phyloP scores from a whole-genome alignment of 2,329 filamentous ascomycete species.

The Cladorrhinum sp. region DNA sequence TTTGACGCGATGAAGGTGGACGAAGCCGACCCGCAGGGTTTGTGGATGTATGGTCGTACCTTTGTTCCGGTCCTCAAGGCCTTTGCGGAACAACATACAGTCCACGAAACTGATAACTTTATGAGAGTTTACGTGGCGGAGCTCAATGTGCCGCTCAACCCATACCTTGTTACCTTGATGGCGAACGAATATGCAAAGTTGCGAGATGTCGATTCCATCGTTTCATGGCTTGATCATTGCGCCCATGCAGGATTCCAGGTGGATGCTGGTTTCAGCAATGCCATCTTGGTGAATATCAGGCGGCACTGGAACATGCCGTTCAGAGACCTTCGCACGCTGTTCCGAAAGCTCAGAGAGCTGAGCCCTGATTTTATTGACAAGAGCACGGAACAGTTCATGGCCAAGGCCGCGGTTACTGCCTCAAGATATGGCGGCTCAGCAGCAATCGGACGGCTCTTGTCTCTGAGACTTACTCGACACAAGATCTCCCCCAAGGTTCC shows the following conservation, averaged over 20 bases:
- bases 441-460: slow-evolving; percentile 26
- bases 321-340: slow-evolving; percentile 35
- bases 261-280: slow-evolving; percentile 38
- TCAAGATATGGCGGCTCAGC: slow-evolving; percentile 22
- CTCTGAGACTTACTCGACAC: slow-evolving; percentile 22
- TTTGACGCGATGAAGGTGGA: slow-evolving; percentile 33
- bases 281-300: slow-evolving; percentile 39
- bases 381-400: slow-evolving; percentile 40
- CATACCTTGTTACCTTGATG: slow-evolving; percentile 40
- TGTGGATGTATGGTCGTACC: slow-evolving; percentile 30
- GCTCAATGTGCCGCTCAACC: slow-evolving; percentile 36
- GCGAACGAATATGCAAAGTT: slow-evolving; percentile 42
- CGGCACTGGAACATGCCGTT: slow-evolving; percentile 39
- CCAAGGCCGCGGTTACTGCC: slow-evolving; percentile 35
- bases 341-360: slow-evolving; percentile 33
- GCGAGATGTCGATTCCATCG: slow-evolving; percentile 38
- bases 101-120: slow-evolving; percentile 40
- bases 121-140: slow-evolving; percentile 36
- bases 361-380: slow-evolving; percentile 35
- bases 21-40: background rate
- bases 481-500: background rate
- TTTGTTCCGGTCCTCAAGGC: slow-evolving; percentile 40
- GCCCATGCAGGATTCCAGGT: slow-evolving; percentile 34
- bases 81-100: slow-evolving; percentile 39
- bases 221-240: slow-evolving; percentile 42